phyloP scores from a whole-genome alignment of 768 basidiomycete genomes.

The Auricularia auricula-judae region DNA sequence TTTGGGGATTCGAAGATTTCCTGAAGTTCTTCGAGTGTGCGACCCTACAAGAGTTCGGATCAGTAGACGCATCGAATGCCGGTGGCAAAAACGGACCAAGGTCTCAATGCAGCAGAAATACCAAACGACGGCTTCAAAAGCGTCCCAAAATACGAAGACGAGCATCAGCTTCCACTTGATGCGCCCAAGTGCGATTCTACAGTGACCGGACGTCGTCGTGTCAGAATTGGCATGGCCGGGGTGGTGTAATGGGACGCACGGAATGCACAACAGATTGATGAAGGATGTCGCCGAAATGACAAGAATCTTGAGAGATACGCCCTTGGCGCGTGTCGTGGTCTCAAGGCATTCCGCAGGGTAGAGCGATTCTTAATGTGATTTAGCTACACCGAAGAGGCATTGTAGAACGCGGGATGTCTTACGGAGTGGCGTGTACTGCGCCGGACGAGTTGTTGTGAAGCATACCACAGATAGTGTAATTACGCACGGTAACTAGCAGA shows the following conservation, averaged over 20 bases:
- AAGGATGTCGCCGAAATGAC: slow-evolving; percentile 11
- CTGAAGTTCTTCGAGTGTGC: slow-evolving; percentile 7
- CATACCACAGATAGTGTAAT: not conserved
- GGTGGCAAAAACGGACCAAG: not conserved
- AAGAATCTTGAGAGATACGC: slow-evolving; percentile 14
- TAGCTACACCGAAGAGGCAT: not conserved
- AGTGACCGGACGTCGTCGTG: not conserved
- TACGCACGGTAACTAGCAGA: not conserved
- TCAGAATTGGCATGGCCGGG: too few relatives aligned
- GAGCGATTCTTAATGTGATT: slow-evolving; percentile 6
- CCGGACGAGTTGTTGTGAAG: not conserved
- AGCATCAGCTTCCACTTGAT: slow-evolving; percentile 4
- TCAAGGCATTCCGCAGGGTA: slow-evolving; percentile 24
- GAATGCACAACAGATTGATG: slow-evolving; percentile 26
- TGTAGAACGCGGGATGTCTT: not conserved
- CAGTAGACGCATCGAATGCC: not conserved
- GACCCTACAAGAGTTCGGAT: not conserved
- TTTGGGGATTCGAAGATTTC: slow-evolving; percentile 7
- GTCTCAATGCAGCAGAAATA: slow-evolving; percentile 8
- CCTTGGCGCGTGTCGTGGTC: slow-evolving; percentile 25
- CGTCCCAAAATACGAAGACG: slow-evolving; percentile 7
- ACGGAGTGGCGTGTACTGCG: slow-evolving; percentile 1
- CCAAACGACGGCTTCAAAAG: slow-evolving; percentile 6
- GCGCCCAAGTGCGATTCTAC: not conserved
- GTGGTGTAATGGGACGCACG: slow-evolving; percentile 13